Base-by-base conservation (phyloP, 176 grass and related monocot genomes). In the Musa itinerans region DNA sequence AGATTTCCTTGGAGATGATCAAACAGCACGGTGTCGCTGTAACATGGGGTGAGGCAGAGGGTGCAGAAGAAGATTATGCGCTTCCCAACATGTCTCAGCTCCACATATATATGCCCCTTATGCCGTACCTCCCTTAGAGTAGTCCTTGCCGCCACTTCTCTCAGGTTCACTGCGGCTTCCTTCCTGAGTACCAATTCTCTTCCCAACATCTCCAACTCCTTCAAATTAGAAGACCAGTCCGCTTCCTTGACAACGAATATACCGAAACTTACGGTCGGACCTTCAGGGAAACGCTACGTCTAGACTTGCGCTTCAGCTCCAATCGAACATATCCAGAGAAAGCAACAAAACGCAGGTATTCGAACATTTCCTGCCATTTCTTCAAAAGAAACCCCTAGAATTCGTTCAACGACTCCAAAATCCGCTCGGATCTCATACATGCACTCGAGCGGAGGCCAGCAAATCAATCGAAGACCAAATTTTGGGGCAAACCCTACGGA, bases 61-160 rank as follows among this genome's bases (percentile, higher is more conserved):
- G 96, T 94, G 80, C 96, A 99, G 84, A 95, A 99, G 91, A 99
- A 99, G 80, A 95, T 99, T 70, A 86, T 73, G 2, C 84, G 91
- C 77, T 95, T 94, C 49, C 91, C 96, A 0, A 50, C 86, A 0
- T 76, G 96, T 23, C 96, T 86, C 43, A 99, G 84, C 75, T 99
- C 91, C n/a, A 99, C 96, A 0, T 99, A 99, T 19, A 80, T 83
- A 81, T 95, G 91, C 69, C 96, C 96, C 7, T 77, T 91, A 72
- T 91, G 96, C 76, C 96, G 80, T 72, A 99, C 96, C 68, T 92
- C 86, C 51, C 88, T 69, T 0, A 99, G 86, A 8, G 96, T 99
- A 27, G 91, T 76, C 79, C 89, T 89, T 1, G 91, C 96, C 10
- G 88, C 81, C 54, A 95, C 87, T 82, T 95, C 96, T 27, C 91